Evolutionary conservation across 2,329 filamentous ascomycete genomes (phyloP), one percentile per base, ranked within the genome.

Genomic region (Helminthosporium solani): DNA sequence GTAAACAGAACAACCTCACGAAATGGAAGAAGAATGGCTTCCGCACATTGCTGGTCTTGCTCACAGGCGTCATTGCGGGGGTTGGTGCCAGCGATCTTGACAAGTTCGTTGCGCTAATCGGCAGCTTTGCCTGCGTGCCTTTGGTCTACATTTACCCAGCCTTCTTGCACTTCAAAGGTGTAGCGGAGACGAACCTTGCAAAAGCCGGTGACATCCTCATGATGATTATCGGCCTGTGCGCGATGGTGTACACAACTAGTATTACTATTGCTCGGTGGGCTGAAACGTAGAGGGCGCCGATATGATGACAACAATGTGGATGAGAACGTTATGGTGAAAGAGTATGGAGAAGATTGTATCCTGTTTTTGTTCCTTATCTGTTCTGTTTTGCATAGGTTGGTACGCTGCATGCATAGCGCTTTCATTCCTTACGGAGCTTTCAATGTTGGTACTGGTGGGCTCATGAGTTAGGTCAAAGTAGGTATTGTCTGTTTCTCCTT

Each of bases 21-120:
- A 90, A 89, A 66, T 90, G 86, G 86, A 83, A 84, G 71, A 90
- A 90, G 77, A 90, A 90, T 56, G 77, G 69, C 1, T 81, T 89
- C 56, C 75, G 86, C 18, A 76, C 81, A 0, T 57, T 64, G 0
- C 61, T 87, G 18, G 80, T 86, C 25, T 63, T 77, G 1, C 30
- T 83, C 7, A 87, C 84, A 52, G 82, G 81, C 7, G 73, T 74
- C 16, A 74, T 89, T 34, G 78, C 84, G 14, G 80, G 86, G 11
- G 56, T 82, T 1, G 86, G 86, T 14, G 83, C 85, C 0, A 82
- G 78, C 33, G 84, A 88, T 63, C 72, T 90, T 50, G 86, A 90
- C 68, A 84, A 85, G 51, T 89, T 89, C 54, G 86, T 90, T 11
- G 83, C 86, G 0, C 71, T 90, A 37, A 88, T 89, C 53, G 86